Conservation (phyloP, 2,329 filamentous ascomycete genomes). For the Ascosphaera apis region DNA sequence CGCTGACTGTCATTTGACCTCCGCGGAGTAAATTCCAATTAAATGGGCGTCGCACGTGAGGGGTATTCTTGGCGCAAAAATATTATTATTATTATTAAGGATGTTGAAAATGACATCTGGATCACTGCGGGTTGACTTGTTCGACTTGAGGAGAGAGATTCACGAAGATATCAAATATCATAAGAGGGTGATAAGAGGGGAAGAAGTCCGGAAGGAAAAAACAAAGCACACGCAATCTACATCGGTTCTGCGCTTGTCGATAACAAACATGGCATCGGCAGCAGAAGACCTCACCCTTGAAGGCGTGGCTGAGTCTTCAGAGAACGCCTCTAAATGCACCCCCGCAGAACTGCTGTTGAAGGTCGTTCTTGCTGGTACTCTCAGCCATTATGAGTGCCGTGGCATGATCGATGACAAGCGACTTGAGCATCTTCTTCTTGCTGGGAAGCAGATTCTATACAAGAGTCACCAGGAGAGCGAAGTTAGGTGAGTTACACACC, state of each 20-base stretch:
- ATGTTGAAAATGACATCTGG: too few relatives aligned
- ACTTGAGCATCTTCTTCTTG: slow-evolving; percentile 32
- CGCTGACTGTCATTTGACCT: too few relatives aligned
- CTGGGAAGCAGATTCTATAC: slow-evolving; percentile 36
- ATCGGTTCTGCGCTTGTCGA: background rate
- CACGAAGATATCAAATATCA: too few relatives aligned
- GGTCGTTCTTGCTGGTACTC: slow-evolving; percentile 23
- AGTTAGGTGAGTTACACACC: slow-evolving; percentile 21
- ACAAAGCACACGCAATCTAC: background rate
- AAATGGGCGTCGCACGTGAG: too few relatives aligned
- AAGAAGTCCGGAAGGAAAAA: background rate
- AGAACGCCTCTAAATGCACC: slow-evolving; percentile 17
- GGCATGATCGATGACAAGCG: slow-evolving; percentile 36
- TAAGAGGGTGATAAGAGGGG: too few relatives aligned
- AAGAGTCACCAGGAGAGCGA: slow-evolving; percentile 33
- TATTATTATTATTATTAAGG: too few relatives aligned
- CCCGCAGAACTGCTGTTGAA: slow-evolving; percentile 26
- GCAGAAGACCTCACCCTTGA: slow-evolving; percentile 8
- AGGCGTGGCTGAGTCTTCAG: slow-evolving; percentile 4
- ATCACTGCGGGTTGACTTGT: too few relatives aligned
- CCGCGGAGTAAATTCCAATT: too few relatives aligned
- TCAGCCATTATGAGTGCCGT: slow-evolving; percentile 36
- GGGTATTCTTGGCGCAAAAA: too few relatives aligned
- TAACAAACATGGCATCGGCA: slow-evolving; percentile 11
- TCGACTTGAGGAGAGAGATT: too few relatives aligned